phyloP scores from a whole-genome alignment of 2,329 filamentous ascomycete species.

The Xylariaceae sp. region DNA sequence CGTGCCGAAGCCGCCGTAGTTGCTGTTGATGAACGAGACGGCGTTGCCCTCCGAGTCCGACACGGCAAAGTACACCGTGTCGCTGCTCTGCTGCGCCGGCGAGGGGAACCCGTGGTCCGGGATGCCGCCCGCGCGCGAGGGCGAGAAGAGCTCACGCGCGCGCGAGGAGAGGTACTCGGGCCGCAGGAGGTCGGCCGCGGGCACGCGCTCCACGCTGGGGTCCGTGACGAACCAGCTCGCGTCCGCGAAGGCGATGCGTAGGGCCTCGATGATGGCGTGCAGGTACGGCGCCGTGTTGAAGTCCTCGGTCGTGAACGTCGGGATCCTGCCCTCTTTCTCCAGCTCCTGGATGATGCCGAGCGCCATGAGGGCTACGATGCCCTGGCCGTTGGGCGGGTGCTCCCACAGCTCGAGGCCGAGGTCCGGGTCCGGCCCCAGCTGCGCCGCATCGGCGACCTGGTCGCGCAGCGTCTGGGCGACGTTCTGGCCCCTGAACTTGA shows the following conservation, averaged over 20 bases:
- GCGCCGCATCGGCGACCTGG: conserved; percentile 29
- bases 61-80: conserved; percentile 91
- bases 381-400: conserved; percentile 93
- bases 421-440: conserved; percentile 30
- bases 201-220: conserved; percentile 65
- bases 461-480: conserved; percentile 26
- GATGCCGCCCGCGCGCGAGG: conserved; percentile 54
- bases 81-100: conserved; percentile 76
- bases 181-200: conserved; percentile 63
- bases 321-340: conserved; percentile 69
- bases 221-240: conserved; percentile 87
- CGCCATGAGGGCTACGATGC: conserved; percentile 90
- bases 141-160: conserved; percentile 49
- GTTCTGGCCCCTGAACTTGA: conserved; percentile 67
- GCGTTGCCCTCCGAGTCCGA: conserved; percentile 81
- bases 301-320: conserved; percentile 61
- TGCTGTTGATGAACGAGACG: conserved; percentile 94
- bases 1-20: conserved; percentile 85
- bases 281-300: conserved; percentile 80
- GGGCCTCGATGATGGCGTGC: conserved; percentile 80
- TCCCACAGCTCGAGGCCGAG: conserved; percentile 82
- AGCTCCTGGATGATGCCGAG: conserved; percentile 86
- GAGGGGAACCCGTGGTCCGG: conserved; percentile 59
- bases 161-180: conserved; percentile 70
- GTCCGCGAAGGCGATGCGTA: conserved; percentile 87